phyloP scores from a whole-genome alignment of 2,329 filamentous ascomycete genomes.

The Myriosclerotinia scirpicola region DNA sequence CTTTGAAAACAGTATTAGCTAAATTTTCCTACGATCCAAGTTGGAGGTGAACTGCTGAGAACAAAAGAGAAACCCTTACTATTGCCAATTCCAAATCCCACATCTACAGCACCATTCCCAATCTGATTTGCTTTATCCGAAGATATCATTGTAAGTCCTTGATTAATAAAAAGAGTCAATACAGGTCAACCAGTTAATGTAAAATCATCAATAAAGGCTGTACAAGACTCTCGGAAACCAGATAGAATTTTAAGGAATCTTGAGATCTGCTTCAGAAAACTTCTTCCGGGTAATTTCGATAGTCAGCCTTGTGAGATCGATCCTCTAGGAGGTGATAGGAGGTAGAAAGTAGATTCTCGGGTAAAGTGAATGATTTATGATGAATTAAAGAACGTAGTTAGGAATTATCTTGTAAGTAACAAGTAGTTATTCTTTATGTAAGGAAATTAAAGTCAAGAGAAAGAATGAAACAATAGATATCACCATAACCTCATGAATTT shows the following conservation, averaged over 20 bases:
- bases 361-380: neutral
- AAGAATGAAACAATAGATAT: neutral
- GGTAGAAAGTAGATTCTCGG: neutral
- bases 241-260: neutral
- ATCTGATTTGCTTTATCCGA: neutral
- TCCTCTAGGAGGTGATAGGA: neutral
- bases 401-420: neutral
- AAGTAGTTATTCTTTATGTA: neutral
- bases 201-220: no score
- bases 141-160: neutral
- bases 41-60: no score
- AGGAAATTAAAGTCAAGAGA: neutral
- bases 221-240: neutral
- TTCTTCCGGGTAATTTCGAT: neutral
- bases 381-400: neutral
- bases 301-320: neutral
- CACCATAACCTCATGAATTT: no score
- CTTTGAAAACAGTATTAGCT: constrained; percentile 4
- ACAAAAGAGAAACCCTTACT: neutral
- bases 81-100: neutral
- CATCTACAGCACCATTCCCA: neutral
- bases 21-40: neutral
- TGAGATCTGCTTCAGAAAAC: neutral
- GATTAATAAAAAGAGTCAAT: neutral
- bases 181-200: neutral